These are phyloP conservation scores for Fragilaria crotonensis DNA, from an alignment of 108 stramenopile species.

Conservation along the genomic window DNA sequence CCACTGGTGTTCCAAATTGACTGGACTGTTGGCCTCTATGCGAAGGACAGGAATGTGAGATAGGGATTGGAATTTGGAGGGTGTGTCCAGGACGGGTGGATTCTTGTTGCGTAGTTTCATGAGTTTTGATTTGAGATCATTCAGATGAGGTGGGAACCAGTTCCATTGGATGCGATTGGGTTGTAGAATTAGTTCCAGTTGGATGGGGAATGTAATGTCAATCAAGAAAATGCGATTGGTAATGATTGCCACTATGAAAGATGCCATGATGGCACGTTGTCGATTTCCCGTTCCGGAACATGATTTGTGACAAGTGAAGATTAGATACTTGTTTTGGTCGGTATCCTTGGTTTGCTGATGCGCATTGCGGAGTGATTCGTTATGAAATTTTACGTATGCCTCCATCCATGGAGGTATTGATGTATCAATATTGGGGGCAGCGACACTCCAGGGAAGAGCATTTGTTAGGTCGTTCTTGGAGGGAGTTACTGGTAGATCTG, in stretches of 20 bases:
- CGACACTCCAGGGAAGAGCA: background rate
- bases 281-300: background rate
- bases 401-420: background rate
- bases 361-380: background rate
- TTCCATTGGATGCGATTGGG: background rate
- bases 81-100: background rate
- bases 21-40: background rate
- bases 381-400: background rate
- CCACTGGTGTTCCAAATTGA: background rate
- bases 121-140: background rate
- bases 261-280: background rate
- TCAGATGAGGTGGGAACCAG: background rate
- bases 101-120: background rate
- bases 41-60: background rate
- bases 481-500: too few species aligned
- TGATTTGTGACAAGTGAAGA: background rate
- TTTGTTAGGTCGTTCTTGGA: too few species aligned
- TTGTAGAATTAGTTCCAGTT: background rate
- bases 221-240: background rate
- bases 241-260: background rate
- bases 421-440: background rate
- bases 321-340: background rate
- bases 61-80: background rate
- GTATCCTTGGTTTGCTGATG: background rate
- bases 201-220: background rate